These are phyloP conservation scores for Cyberlindnera suaveolens DNA, from an alignment of 805 yeast species.

Conservation along the genomic window DNA sequence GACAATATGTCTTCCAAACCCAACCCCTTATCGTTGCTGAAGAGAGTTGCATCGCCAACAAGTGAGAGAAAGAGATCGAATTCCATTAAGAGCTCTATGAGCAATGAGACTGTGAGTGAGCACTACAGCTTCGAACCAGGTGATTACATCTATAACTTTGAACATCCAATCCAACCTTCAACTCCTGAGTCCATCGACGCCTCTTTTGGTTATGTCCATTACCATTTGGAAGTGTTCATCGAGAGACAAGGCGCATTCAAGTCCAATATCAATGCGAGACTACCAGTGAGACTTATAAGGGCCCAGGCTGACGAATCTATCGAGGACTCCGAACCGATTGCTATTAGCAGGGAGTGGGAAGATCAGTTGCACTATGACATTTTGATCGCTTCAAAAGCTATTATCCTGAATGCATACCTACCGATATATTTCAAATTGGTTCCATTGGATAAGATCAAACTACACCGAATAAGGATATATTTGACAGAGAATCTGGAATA, in stretches of 20 bases:
- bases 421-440: constrained; percentile 81
- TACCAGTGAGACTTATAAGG: constrained; percentile 64
- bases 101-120: constrained; percentile 3
- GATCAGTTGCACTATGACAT: constrained; percentile 86
- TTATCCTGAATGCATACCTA: constrained; percentile 74
- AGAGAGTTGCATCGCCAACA: constrained; percentile 21
- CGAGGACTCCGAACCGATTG: constrained; percentile 91
- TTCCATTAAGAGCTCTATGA: constrained; percentile 7
- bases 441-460: constrained; percentile 78
- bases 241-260: constrained; percentile 85
- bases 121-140: constrained; percentile 66
- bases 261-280: constrained; percentile 56
- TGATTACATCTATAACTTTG: constrained; percentile 88
- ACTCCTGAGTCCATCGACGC: constrained; percentile 76
- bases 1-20: constrained; percentile 13
- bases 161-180: constrained; percentile 76
- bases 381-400: constrained; percentile 81
- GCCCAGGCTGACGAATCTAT: constrained; percentile 71
- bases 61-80: constrained; percentile 11
- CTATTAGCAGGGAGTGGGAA: constrained; percentile 90
- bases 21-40: constrained; percentile 19
- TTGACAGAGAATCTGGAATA: constrained; percentile 88
- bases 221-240: constrained; percentile 60
- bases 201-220: constrained; percentile 75
- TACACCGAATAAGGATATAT: constrained; percentile 82